Base-by-base conservation (phyloP, 306 rosid species). In the Pyrus bretschneideri region DNA sequence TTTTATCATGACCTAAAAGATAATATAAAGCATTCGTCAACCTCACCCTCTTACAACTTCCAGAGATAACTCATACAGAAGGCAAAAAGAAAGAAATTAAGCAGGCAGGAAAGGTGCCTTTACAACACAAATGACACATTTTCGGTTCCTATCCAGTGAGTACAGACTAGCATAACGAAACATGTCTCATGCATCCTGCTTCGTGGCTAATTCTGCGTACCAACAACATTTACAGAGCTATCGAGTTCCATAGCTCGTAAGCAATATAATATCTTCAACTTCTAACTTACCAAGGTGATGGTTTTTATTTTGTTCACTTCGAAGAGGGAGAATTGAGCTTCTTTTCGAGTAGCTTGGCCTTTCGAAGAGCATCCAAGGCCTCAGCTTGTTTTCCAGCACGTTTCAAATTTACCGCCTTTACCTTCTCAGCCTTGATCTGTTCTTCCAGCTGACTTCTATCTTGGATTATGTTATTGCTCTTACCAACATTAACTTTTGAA, bases 371-470 rank as follows among this genome's bases (percentile, higher is more conserved):
- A 79, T 95, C 97, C 71, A 95, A 82, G 74, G 99, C 99, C 89
- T 95, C 99, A 3, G 86, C 93, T 82, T 90, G 99, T 84, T 89
- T 92, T 69, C 99, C 99, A 15, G 88, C 81, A 69, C 99, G 97
- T 80, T 90, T 95, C 85, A 95, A 82, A 83, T 74, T 82, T 57
- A 95, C 80, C n/a, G 99, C 99, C 87, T 87, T 95, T 25, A 87
- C 60, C 84, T 92, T 95, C 89, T 95, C 99, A 69, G 89, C 92
- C 79, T 86, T 95, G 81, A 95, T 89, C 81, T 84, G 92, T 78
- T 95, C 97, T 81, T 87, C 97, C 76, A 95, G 83, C 75, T 87
- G 91, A 81, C 61, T 85, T 83, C 87, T 90, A 72, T 91, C 97
- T 60, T 76, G 84, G 78, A 79, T 79, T 55, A 72, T 12, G 66